A percentile compares a stretch with the other conserved stretches of the same genome.
Evolutionary conservation across 2,329 filamentous ascomycete genomes (phyloP).

Genomic region (Cadophora sp.): DNA sequence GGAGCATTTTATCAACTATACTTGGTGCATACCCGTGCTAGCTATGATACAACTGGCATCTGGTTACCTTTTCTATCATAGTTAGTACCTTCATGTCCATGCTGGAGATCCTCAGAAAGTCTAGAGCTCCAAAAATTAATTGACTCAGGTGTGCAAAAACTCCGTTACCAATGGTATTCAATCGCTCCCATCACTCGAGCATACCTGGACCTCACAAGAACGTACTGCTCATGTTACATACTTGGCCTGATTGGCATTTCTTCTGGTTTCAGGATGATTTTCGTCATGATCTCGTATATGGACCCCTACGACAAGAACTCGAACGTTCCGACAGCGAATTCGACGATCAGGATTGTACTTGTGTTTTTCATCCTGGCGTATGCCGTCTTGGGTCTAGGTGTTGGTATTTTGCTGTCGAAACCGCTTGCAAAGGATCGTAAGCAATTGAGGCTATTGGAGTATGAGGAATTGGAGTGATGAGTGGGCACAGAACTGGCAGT

Average conservation of each 20-base stretch:
- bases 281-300: neutral
- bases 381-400: neutral
- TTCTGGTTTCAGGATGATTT: neutral
- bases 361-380: conserved; percentile 2
- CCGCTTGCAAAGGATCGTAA: neutral
- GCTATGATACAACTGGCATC: neutral
- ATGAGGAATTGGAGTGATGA: neutral
- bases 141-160: neutral
- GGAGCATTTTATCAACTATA: neutral
- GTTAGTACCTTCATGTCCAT: neutral
- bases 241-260: neutral
- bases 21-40: neutral
- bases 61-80: neutral
- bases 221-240: neutral
- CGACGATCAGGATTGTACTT: neutral
- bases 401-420: neutral
- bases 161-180: neutral
- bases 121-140: neutral
- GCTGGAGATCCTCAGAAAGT: neutral
- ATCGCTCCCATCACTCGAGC: neutral
- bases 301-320: neutral
- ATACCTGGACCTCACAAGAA: neutral
- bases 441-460: neutral
- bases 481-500: neutral
- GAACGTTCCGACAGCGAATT: neutral